Evolutionary conservation across 345 rosid genomes (phyloP), one percentile per base, ranked within the genome.

Genomic region (thale cress (Arabidopsis thaliana)): DNA sequence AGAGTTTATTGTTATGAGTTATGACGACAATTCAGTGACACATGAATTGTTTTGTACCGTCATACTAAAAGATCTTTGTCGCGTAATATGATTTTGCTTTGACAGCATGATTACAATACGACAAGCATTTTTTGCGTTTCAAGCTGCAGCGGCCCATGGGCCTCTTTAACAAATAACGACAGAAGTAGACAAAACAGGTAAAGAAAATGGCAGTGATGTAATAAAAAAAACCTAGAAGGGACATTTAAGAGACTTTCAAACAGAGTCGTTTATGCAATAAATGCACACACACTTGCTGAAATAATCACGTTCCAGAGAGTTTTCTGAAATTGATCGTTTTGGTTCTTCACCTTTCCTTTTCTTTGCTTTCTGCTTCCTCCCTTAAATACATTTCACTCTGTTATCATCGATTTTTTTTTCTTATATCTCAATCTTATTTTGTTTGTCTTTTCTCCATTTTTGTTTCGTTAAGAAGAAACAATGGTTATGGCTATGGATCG

Each of bases 401-500:
- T 56, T 78, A 65, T 71, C 77, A 77, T 78, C 81, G 80, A 76
- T 53, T 52, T 0, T 8, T 40, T 16, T 55, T 42, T 3, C 5
- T 4, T 1, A 5, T 12, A 16, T 16, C 20, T 16, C 20, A 16
- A 16, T 16, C 20, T 16, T 16, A 16, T 16, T 61, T 40, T 9
- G 14, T 32, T n/a, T 14, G n/a, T 20, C 6, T 11, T 22, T 8
- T 4, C 23, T 7, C 36, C 37, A 58, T 5, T 20, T 37, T 38
- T 37, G 9, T 10, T 37, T 59, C 9, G 16, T 36, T 44, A 0
- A 24, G 28, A 14, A 51, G 16, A 28, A 49, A 69, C 30, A 37
- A 71, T 78, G 80, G 55, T 55, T 64, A 56, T 65, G 55, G 49
- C 72, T 33, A 66, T 33, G 61, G 64, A 72, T 78, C 81, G 81